Conservation (phyloP, 2,329 filamentous ascomycete genomes). For the Catunica adiposa region DNA sequence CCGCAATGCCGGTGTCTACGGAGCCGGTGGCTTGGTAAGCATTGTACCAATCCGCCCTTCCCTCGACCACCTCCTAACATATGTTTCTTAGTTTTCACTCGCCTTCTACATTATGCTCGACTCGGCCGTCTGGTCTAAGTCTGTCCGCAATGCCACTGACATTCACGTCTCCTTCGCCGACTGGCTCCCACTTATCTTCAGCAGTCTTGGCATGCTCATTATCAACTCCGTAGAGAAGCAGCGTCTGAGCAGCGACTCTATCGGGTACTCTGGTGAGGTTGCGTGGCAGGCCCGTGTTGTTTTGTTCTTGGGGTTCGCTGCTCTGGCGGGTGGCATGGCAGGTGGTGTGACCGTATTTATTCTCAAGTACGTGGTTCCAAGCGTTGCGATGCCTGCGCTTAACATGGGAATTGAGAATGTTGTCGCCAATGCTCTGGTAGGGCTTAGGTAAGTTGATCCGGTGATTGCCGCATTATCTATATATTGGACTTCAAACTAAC, state of each 20-base stretch:
- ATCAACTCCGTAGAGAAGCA: constrained; percentile 56
- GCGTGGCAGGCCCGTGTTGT: constrained; percentile 55
- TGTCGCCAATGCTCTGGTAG: constrained; percentile 47
- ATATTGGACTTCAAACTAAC: neutral
- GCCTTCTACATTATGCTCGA: constrained; percentile 55
- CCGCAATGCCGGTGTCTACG: constrained; percentile 47
- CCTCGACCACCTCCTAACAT: neutral
- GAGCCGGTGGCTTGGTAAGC: constrained; percentile 44
- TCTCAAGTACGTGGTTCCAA: constrained; percentile 44
- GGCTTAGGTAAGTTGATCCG: constrained; percentile 32
- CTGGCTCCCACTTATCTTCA: constrained; percentile 54
- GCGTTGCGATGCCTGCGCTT: constrained; percentile 41
- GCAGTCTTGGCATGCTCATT: constrained; percentile 50
- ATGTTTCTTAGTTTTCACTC: constrained; percentile 38
- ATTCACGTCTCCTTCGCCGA: constrained; percentile 49
- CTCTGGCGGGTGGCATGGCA: constrained; percentile 49
- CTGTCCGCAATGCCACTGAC: constrained; percentile 39
- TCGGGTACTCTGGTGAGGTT: constrained; percentile 45
- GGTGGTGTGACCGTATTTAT: constrained; percentile 53
- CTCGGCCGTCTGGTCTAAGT: constrained; percentile 50
- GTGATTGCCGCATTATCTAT: too few species aligned
- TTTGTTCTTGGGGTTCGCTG: constrained; percentile 49
- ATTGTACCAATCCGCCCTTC: neutral
- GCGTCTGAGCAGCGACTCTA: constrained; percentile 45
- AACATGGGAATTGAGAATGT: constrained; percentile 51